Base-by-base conservation (phyloP, 2,329 filamentous ascomycete genomes). In the Rachicladosporium sp. region DNA sequence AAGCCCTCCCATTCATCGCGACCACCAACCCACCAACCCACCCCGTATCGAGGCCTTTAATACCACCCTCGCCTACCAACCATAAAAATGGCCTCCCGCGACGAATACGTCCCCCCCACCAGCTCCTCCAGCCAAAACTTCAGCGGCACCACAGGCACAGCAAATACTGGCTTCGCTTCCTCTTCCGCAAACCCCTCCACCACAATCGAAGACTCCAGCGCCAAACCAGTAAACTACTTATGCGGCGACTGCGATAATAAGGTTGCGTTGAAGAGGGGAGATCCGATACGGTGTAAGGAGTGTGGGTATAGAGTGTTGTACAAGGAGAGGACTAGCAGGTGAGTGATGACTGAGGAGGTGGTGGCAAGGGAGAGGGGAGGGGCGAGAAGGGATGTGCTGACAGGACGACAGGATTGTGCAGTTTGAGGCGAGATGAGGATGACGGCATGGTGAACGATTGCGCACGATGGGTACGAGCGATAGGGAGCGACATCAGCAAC, bases 321-420 rank as follows among this genome's bases (percentile, higher is more conserved):
- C 67, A 98, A 98, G 76, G 85, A 95, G 75, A 70, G 91, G 58
- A 98, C 91, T 33, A 95, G 93, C 73, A 78, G 91, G 91, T 95
- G 61, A 64, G 81, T 67, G 40, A 19, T 29, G 33, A 38, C n/a
- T 39, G 10, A 36, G 34, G 12, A 35, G 30, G 23, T 13, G 12
- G 33, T 15, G 40, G 34, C 19, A 12, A 12, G 29, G 15, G 27
- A 19, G 19, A 15, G 9, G 23, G 4, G 27, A 21, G 19, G 5
- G 34, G 6, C n/a, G n/a, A 4, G 12, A 35, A 6, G 21, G 23
- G 23, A 27, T 33, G 31, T 21, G 45, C 45, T 50, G 39, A 50
- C 31, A 29, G 19, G n/a, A 13, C 34, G 41, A 40, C 52, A 93
- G 89, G 58, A 95, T 96, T 88, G 88, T 96, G 37, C 91, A 98